Percentiles rank a stretch among this genome's conserved stretches.
phyloP scores from a whole-genome alignment of 495 filamentous ascomycete genomes.

The Arthonia radiata region DNA sequence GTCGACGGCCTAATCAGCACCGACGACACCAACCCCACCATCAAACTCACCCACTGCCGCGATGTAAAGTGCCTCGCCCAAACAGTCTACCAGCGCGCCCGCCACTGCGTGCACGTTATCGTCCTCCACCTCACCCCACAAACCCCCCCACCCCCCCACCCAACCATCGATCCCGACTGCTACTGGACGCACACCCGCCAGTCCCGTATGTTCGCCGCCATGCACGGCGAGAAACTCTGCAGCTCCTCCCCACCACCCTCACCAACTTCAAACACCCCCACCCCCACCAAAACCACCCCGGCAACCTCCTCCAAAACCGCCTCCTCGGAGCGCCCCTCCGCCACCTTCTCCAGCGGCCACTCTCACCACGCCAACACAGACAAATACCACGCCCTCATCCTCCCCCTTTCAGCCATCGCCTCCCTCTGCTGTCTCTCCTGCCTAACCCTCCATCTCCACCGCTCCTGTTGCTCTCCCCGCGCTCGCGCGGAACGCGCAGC shows the following conservation, averaged over 20 bases:
- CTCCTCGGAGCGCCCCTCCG: too few relatives aligned
- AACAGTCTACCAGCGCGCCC: slow-evolving; percentile 1
- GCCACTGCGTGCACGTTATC: slow-evolving; percentile 3
- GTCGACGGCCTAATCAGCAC: too few relatives aligned
- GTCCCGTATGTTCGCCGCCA: too few relatives aligned
- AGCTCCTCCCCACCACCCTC: too few relatives aligned
- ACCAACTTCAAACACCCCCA: too few relatives aligned
- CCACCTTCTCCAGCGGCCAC: background rate
- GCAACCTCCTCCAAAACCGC: too few relatives aligned
- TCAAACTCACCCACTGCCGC: slow-evolving; percentile 2
- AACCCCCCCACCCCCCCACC: too few relatives aligned
- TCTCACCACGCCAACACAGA: slow-evolving; percentile 1
- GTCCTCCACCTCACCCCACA: slow-evolving; percentile 1
- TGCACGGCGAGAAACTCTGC: too few relatives aligned
- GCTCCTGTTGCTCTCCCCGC: slow-evolving; percentile 11
- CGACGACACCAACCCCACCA: too few relatives aligned
- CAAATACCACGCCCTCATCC: slow-evolving; percentile 3
- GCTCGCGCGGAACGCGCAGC: slow-evolving; percentile 15
- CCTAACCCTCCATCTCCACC: slow-evolving; percentile 12
- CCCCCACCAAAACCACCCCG: too few relatives aligned
- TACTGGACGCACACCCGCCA: too few relatives aligned
- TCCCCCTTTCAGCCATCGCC: slow-evolving; percentile 6
- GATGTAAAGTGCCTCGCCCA: slow-evolving; percentile 3
- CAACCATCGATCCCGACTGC: too few relatives aligned
- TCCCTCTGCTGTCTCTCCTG: slow-evolving; percentile 7